Evolutionary conservation across 2,329 filamentous ascomycete species (phyloP), one percentile per base, ranked within the genome.

Genomic region (Sclerotinia nivalis): DNA sequence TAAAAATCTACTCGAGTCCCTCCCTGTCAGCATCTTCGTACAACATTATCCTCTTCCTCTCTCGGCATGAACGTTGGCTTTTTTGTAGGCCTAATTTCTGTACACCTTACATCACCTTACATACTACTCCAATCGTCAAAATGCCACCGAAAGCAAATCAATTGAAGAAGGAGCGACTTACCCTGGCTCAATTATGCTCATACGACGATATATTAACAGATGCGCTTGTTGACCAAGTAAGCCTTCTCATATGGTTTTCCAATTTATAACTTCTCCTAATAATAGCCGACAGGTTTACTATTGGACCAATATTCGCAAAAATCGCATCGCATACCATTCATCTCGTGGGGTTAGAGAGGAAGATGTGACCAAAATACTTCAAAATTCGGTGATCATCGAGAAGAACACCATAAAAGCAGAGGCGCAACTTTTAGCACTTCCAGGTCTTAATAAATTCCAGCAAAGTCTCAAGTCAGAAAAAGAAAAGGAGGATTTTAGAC

Each of bases 181-280:
- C 93, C 10, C 85, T 98, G 75, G 89, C 90, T 71, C 94, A 97
- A 84, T 84, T 99, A 77, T 91, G 93, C 45, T 91, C 91, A 64
- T 98, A 98, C 83, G 96, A 99, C 82, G 96, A 99, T 81, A 90
- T 98, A 74, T 85, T 97, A 72, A 99, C 96, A 10, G 96, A 99
- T 86, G 92, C 93, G 75, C 88, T 99, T 67, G 90, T 99, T 72
- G 96, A 99, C 81, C 93, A 95, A 83, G 95, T 97, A 86, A 82
- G 91, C 86, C 62, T 64, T 68, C 67, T 52, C 8, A 25, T 60
- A 13, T 9, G 8, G n/a, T 18, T 28, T 18, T 69, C 25, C 18
- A 45, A 50, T n/a, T 49, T 52, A 43, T 49, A 18, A 52, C 55
- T 50, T 37, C 45, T 67, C 52, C 65, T 68, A 49, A 68, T 37